Percentiles rank a stretch among this genome's conserved stretches.
phyloP scores from a whole-genome alignment of 805 yeast species.

The Komagataella kurtzmanii region DNA sequence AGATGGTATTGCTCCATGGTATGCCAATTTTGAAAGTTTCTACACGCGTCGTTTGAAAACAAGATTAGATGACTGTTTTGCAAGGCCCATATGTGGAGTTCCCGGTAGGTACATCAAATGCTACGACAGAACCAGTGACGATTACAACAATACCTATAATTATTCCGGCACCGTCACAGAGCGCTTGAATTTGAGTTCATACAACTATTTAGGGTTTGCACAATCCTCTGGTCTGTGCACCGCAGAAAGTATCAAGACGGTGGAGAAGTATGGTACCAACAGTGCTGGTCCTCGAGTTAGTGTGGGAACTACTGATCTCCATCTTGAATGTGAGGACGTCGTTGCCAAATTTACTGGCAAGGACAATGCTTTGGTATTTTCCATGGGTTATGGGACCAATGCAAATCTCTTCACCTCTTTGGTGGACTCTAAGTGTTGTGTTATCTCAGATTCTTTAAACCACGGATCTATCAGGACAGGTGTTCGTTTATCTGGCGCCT shows the following conservation, averaged over 20 bases:
- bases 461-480: slow-evolving; percentile 96
- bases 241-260: slow-evolving; percentile 49
- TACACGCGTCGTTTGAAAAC: slow-evolving; percentile 85
- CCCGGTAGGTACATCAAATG: slow-evolving; percentile 88
- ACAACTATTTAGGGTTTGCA: slow-evolving; percentile 94
- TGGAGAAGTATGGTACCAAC: slow-evolving; percentile 63
- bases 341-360: slow-evolving; percentile 84
- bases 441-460: slow-evolving; percentile 87
- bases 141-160: slow-evolving; percentile 48
- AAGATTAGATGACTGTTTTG: slow-evolving; percentile 89
- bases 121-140: slow-evolving; percentile 62
- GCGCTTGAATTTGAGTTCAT: slow-evolving; percentile 78
- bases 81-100: slow-evolving; percentile 93
- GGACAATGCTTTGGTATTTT: slow-evolving; percentile 73
- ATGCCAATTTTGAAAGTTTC: slow-evolving; percentile 85
- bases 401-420: slow-evolving; percentile 76
- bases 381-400: slow-evolving; percentile 95
- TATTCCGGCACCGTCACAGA: slow-evolving; percentile 67
- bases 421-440: slow-evolving; percentile 77
- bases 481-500: slow-evolving; percentile 82
- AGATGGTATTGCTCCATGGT: slow-evolving; percentile 94
- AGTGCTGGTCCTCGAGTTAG: slow-evolving; percentile 65
- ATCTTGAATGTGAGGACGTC: slow-evolving; percentile 55
- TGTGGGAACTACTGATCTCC: slow-evolving; percentile 70
- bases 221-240: slow-evolving; percentile 91